phyloP scores from a whole-genome alignment of 441 rosid genomes.

The Aleurites moluccanus region DNA sequence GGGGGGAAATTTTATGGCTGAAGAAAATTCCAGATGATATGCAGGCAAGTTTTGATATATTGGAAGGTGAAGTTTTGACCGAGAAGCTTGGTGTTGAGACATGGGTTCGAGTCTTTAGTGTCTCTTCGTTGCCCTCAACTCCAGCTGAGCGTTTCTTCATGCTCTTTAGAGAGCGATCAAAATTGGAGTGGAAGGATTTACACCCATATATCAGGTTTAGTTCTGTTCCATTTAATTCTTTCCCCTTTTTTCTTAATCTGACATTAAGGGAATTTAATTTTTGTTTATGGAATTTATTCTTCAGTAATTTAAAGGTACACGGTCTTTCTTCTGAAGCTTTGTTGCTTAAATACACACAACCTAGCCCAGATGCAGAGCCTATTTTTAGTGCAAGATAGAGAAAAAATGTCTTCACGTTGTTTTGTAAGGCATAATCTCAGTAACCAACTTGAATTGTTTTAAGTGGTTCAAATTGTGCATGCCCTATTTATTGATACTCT shows the following conservation, averaged over 20 bases:
- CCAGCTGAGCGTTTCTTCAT: constrained; percentile 69
- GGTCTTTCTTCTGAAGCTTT: constrained; percentile 83
- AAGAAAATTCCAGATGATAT: constrained; percentile 66
- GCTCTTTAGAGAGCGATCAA: constrained; percentile 67
- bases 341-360: constrained; percentile 82
- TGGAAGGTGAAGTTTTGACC: constrained; percentile 86
- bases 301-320: constrained; percentile 79
- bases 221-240: not conserved
- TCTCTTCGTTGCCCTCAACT: constrained; percentile 60
- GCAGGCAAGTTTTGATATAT: constrained; percentile 60
- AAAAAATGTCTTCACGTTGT: not conserved
- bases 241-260: not conserved
- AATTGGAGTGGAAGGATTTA: constrained; percentile 91
- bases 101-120: constrained; percentile 66
- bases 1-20: constrained; percentile 62
- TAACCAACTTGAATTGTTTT: not conserved
- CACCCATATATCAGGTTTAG: constrained; percentile 79
- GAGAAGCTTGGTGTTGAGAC: constrained; percentile 76
- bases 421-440: not conserved
- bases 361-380: constrained; percentile 66
- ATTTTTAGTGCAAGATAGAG: constrained; percentile 71
- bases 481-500: not conserved
- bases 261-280: not conserved
- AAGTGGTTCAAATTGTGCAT: not conserved
- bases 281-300: constrained; percentile 8